phyloP scores from a whole-genome alignment of 179 eudicot genomes.

The Silene coronaria region DNA sequence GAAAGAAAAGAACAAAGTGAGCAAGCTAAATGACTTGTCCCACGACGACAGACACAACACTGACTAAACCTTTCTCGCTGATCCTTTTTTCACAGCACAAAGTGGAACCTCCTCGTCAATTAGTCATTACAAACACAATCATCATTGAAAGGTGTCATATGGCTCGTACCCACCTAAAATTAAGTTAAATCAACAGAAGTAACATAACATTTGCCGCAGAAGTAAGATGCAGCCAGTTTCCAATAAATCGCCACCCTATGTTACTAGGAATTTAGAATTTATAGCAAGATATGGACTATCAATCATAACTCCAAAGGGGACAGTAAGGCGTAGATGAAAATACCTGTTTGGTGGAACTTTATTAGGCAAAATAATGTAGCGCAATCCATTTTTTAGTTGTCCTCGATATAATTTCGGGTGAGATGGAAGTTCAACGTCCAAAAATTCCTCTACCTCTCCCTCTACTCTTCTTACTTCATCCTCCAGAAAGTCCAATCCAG shows the following conservation, averaged over 20 bases:
- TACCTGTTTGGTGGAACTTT: slow-evolving; percentile 99
- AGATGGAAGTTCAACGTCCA: slow-evolving; percentile 70
- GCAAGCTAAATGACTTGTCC: too few relatives aligned
- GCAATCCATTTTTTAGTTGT: slow-evolving; percentile 85
- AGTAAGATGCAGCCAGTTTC: neutral
- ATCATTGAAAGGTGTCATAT: neutral
- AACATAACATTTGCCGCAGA: neutral
- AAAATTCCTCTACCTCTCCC: slow-evolving; percentile 53
- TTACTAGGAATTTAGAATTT: neutral
- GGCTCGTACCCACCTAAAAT: neutral
- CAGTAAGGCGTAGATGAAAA: neutral
- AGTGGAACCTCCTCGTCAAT: neutral
- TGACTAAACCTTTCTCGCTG: too few relatives aligned
- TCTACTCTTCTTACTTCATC: slow-evolving; percentile 46
- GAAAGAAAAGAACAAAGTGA: neutral
- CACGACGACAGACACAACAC: too few relatives aligned
- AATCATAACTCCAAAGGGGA: neutral
- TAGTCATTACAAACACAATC: neutral
- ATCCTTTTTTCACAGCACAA: neutral
- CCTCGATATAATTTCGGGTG: slow-evolving; percentile 87
- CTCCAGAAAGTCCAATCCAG: slow-evolving; percentile 48
- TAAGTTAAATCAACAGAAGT: neutral
- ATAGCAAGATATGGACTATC: slow-evolving; percentile 6
- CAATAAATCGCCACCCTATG: neutral
- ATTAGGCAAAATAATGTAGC: slow-evolving; percentile 88